Evolutionary conservation across 1,284 basidiomycete species (phyloP), one percentile per base, ranked within the genome.

Genomic region (Hemileia vastatrix): DNA sequence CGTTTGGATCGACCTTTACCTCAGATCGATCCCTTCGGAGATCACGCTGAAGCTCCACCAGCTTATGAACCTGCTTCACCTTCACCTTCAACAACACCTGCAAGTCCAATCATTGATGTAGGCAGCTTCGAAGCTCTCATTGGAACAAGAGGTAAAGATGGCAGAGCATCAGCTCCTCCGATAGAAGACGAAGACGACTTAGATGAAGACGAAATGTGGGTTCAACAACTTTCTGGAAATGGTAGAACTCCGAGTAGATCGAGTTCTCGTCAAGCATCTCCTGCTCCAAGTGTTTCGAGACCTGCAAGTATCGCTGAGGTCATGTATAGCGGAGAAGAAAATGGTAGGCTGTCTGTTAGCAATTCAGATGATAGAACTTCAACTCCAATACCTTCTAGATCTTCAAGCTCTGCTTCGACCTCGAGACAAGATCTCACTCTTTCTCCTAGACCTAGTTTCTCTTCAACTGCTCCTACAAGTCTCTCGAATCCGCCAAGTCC

Each of bases 11-110:
- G 52, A 3, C n/a, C 59, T 13, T n/a, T 31, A 9, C 23, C 51
- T 19, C 27, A n/a, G 4, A 32, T 45, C 27, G 64, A 65, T 32
- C 64, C 64, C 24, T 65, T 65, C 48, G 61, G 32, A 9, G 64
- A 65, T 33, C 32, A 13, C 15, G 64, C 64, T 9, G 64, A 65
- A 47, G 64, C 64, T n/a, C 64, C 64, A 24, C 64, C 64, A 3
- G 27, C 32, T 23, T 65, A 65, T 45, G 62, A 58, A 19, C 43
- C 56, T 33, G 52, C 57, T 11, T 40, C 36, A 11, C 15, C 36
- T 40, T 40, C 36, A 11, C 8, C 11, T 11, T 27, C 27, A 27
- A 27, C 27, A 27, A 27, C 27, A 27, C 36, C 36, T 40, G 36
- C 36, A 15, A 40, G 36, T 40, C 36, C 36, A 11, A 40, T 40